Evolutionary conservation across 2,329 filamentous ascomycete genomes (phyloP).

Genomic region (Tolypocladium sp.): DNA sequence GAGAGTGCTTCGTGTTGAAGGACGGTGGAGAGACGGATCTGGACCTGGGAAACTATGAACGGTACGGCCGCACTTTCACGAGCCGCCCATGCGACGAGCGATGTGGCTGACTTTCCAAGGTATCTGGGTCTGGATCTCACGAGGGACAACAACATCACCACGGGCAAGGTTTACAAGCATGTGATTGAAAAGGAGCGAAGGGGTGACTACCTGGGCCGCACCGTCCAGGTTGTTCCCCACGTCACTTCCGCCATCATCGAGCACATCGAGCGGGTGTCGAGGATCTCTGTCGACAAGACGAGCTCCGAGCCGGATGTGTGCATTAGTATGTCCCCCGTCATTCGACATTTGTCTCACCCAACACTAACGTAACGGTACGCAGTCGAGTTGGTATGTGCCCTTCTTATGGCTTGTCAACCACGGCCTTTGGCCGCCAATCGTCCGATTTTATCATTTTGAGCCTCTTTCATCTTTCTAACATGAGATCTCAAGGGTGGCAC

Average conservation of each 20-base stretch:
- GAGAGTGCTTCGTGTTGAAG: constrained; percentile 81
- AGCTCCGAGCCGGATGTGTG: constrained; percentile 81
- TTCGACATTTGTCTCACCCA: background rate
- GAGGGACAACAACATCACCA: constrained; percentile 91
- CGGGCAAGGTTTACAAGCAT: constrained; percentile 88
- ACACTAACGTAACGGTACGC: constrained; percentile 10
- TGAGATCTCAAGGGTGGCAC: constrained; percentile 45
- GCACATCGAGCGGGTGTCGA: constrained; percentile 81
- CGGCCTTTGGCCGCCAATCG: background rate
- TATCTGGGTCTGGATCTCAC: constrained; percentile 78
- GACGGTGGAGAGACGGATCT: constrained; percentile 59
- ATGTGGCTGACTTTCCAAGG: constrained; percentile 8
- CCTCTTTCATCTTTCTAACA: background rate
- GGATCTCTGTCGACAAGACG: constrained; percentile 78
- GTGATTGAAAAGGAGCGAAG: constrained; percentile 65
- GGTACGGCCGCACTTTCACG: constrained; percentile 14
- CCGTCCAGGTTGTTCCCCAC: constrained; percentile 87
- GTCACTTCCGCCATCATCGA: constrained; percentile 87
- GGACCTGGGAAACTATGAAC: constrained; percentile 49
- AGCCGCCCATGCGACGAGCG: background rate
- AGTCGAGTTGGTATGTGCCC: constrained; percentile 25
- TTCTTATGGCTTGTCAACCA: background rate
- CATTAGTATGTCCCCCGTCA: constrained; percentile 52
- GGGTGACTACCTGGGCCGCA: constrained; percentile 77
- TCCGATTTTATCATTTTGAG: background rate